These are phyloP conservation scores for Hymenoscyphus occultus DNA, from an alignment of 2,329 filamentous ascomycete species.

Conservation along the genomic window DNA sequence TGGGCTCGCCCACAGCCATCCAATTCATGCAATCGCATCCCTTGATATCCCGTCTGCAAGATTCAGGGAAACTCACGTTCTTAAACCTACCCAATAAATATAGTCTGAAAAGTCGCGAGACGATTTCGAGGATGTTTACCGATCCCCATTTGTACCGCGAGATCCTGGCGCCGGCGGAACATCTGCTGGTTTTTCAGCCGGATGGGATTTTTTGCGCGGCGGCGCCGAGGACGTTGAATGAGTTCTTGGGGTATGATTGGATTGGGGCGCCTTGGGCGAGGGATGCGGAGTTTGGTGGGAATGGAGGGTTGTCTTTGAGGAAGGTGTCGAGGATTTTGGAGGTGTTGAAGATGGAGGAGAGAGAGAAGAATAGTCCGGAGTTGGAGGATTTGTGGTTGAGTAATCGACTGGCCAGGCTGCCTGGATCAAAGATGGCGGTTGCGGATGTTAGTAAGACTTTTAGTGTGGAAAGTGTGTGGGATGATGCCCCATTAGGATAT, in stretches of 20 bases:
- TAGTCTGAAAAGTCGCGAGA: slow-evolving; percentile 44
- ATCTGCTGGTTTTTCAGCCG: slow-evolving; percentile 52
- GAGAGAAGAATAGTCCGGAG: slow-evolving; percentile 41
- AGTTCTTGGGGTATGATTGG: slow-evolving; percentile 53
- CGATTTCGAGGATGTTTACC: slow-evolving; percentile 48
- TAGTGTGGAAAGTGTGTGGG: slow-evolving; percentile 49
- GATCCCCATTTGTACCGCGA: slow-evolving; percentile 51
- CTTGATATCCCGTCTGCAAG: slow-evolving; percentile 45
- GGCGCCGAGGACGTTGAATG: slow-evolving; percentile 47
- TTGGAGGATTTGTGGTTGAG: slow-evolving; percentile 53
- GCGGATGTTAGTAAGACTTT: slow-evolving; percentile 40
- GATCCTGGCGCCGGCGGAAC: slow-evolving; percentile 49
- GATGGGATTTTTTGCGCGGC: slow-evolving; percentile 56
- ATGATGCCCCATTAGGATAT: slow-evolving; percentile 51
- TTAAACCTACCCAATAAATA: slow-evolving; percentile 47
- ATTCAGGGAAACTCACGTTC: slow-evolving; percentile 48
- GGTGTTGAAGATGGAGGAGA: slow-evolving; percentile 38
- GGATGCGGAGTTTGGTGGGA: slow-evolving; percentile 28
- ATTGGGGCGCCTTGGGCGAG: slow-evolving; percentile 34
- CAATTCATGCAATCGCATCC: slow-evolving; percentile 43
- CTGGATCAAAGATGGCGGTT: slow-evolving; percentile 32
- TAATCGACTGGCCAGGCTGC: slow-evolving; percentile 28
- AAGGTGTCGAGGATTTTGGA: slow-evolving; percentile 30
- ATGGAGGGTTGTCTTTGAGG: slow-evolving; percentile 32
- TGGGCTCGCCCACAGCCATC: slow-evolving; percentile 48